Evolutionary conservation across 108 stramenopile genomes (phyloP), one percentile per base, ranked within the genome.

Genomic region (Discostella stelligeroides): DNA sequence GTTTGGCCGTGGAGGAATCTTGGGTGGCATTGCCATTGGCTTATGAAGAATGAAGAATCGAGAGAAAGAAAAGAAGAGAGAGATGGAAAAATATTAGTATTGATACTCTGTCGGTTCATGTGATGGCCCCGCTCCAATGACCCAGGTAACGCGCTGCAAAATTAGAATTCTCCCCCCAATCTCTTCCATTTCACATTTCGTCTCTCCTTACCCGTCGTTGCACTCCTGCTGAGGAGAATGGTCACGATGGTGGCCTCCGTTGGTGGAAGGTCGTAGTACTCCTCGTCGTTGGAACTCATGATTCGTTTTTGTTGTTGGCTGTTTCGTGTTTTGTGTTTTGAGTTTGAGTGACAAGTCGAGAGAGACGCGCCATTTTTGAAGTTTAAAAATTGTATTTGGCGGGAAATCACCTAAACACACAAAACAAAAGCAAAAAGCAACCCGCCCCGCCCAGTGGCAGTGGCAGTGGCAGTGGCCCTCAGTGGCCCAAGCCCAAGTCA

Each of bases 1-100:
- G 76, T 47, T 70, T 64, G 68, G 61, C 62, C 5, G 59, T 60
- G 27, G 64, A 59, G 57, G 63, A 63, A 48, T 70, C 51, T 25
- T 59, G 63, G 20, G 61, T 56, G 63, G 76, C 40, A 30, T 70
- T 70, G 12, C 68, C 68, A 0, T 57, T 57, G 68, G 68, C 68
- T 64, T 0, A 28, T 58, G 17, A 20, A 2, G 38, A 24, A 12
- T 29, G 39, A 27, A 27, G 24, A 9, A n/a, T 1, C 12, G n/a
- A 45, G 43, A n/a, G 43, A 45, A 10, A 45, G 43, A 45, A 10
- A 45, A 34, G 34, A 34, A 3, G 34, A 34, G 6, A 34, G 3
- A 6, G 34, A 34, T 4, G 43, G 7, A 45, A 10, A n/a, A 10
- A 10, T 45, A 10, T 45, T 45, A 45, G 4, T 17, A 45, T n/a